phyloP scores from a whole-genome alignment of 257 asterid species.

The Solanum etuberosum region DNA sequence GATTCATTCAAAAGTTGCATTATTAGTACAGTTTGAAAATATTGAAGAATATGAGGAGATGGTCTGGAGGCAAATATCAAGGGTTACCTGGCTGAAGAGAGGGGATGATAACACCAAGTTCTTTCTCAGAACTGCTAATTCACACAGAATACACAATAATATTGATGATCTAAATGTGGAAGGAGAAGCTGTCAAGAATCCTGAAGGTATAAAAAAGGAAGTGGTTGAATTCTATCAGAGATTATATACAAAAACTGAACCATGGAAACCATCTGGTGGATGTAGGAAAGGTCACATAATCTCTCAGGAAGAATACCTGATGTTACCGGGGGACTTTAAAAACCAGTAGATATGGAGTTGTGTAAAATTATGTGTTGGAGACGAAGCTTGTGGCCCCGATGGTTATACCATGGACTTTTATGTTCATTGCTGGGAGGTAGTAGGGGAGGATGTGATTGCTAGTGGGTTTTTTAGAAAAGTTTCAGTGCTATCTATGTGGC shows the following conservation, averaged over 20 bases:
- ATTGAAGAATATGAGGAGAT: neutral
- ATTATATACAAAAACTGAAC: neutral
- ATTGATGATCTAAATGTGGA: neutral
- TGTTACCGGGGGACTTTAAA: neutral
- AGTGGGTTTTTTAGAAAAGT: neutral
- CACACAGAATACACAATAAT: neutral
- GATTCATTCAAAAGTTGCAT: neutral
- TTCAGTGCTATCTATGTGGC: neutral
- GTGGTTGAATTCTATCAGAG: neutral
- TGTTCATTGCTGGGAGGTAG: neutral
- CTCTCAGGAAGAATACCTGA: neutral
- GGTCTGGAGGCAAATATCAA: neutral
- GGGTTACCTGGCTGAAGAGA: neutral
- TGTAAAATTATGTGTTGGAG: neutral
- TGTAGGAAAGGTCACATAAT: neutral
- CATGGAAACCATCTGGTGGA: neutral
- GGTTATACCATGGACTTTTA: neutral
- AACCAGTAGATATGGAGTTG: neutral
- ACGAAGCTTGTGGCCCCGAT: neutral
- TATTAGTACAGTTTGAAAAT: neutral
- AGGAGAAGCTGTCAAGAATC: neutral
- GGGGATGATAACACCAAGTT: neutral
- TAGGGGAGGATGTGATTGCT: neutral
- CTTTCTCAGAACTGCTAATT: neutral
- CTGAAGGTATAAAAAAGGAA: neutral